These are phyloP conservation scores for Gynandropsis gynandra DNA, from an alignment of 345 rosid genomes.

Conservation along the genomic window DNA sequence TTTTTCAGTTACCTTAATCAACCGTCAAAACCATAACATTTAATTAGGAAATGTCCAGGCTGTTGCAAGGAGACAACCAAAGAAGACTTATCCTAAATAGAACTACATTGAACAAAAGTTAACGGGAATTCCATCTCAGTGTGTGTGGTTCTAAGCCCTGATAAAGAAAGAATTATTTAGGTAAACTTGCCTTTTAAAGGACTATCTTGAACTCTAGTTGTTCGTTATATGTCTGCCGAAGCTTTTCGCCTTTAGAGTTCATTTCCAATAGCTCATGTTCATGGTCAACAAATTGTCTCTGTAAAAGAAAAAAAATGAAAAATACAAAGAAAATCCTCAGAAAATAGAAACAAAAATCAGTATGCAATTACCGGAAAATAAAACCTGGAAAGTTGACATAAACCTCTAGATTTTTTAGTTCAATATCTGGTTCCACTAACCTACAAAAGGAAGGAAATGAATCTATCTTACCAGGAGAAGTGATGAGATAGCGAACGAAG, in stretches of 20 bases:
- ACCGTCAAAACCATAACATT: constrained; percentile 3
- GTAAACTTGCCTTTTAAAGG: constrained; percentile 59
- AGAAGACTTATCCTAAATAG: background rate
- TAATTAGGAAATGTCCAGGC: background rate
- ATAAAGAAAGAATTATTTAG: constrained; percentile 13
- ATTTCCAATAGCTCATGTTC: constrained; percentile 88
- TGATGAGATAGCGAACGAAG: too few species aligned
- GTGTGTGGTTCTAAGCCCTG: constrained; percentile 1
- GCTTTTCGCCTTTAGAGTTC: constrained; percentile 90
- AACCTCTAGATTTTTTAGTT: constrained; percentile 90
- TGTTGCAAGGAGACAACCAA: background rate
- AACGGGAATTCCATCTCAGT: too few species aligned
- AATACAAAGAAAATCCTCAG: constrained; percentile 11
- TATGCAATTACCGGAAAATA: background rate
- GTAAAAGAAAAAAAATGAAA: constrained; percentile 27
- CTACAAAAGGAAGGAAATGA: too few species aligned
- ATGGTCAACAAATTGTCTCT: constrained; percentile 82
- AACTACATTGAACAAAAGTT: background rate
- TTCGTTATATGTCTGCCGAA: constrained; percentile 78
- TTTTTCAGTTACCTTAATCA: background rate
- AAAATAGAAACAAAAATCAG: background rate
- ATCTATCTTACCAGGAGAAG: too few species aligned
- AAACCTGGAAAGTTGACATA: constrained; percentile 12
- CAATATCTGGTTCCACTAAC: constrained; percentile 72
- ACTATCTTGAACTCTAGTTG: constrained; percentile 91